Evolutionary conservation across 2,329 filamentous ascomycete species (phyloP), one percentile per base, ranked within the genome.

Genomic region (Fusarium chuoi): DNA sequence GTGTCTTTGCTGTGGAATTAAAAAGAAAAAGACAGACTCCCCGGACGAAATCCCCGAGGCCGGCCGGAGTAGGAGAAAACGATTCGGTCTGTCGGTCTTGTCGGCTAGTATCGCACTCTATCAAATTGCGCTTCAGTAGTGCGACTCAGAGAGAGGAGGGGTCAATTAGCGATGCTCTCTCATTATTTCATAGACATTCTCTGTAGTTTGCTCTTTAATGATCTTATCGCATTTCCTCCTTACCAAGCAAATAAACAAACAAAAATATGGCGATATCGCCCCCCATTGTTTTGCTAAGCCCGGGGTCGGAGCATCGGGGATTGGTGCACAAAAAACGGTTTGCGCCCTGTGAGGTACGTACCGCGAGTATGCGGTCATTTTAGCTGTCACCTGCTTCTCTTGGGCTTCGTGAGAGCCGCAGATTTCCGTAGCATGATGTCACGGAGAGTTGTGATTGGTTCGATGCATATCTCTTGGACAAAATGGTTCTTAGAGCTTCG

Each of bases 351-450:
- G 41, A 35, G 41, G 38, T 70, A 70, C 67, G 59, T 70, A 70
- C 52, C 24, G n/a, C 14, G n/a, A 2, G n/a, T 36, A 71, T 71
- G 62, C 42, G 56, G 68, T 68, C 68, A 71, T 71, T 67, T 38
- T 54, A 62, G 38, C 54, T 56, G 60, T 56, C 52, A 70, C 24
- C 38, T 58, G 61, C 51, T 36, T 26, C 20, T 35, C 28, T 36
- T 48, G 18, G 54, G n/a, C 28, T n/a, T 46, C 45, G 11, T 48
- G 46, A 76, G 71, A 74, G 76, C 76, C 75, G 76, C 68, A 57
- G 45, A 58, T 78, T 78, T 67, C 71, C 73, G 76, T 57, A n/a
- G 62, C 73, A 72, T 78, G 69, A 75, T 74, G 68, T 71, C 74
- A 77, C 52, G 15, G 13, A 17, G 56, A 0, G 9, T 1, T 59